phyloP scores from a whole-genome alignment of 2,329 filamentous ascomycete species.

The Ceratocystis smalleyi region DNA sequence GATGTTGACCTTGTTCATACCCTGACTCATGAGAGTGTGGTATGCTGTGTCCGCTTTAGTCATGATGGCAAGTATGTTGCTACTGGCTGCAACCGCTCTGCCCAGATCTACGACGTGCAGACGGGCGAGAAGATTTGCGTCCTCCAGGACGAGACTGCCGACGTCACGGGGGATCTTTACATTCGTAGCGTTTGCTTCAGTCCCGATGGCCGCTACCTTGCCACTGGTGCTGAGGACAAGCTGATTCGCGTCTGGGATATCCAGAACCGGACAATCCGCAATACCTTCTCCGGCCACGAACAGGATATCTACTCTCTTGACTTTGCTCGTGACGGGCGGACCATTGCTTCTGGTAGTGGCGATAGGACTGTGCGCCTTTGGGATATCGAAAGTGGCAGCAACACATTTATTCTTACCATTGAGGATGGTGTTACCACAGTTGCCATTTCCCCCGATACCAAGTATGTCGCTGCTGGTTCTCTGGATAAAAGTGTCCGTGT shows the following conservation, averaged over 20 bases:
- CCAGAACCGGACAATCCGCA: slow-evolving; percentile 62
- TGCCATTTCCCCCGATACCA: slow-evolving; percentile 88
- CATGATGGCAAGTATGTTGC: slow-evolving; percentile 89
- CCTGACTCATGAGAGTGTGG: slow-evolving; percentile 83
- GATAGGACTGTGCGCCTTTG: slow-evolving; percentile 89
- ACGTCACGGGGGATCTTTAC: slow-evolving; percentile 82
- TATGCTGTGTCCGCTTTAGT: slow-evolving; percentile 96
- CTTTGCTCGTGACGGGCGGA: slow-evolving; percentile 82
- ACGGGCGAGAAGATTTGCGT: slow-evolving; percentile 78
- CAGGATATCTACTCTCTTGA: slow-evolving; percentile 97
- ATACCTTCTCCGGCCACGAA: slow-evolving; percentile 91
- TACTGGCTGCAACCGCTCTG: slow-evolving; percentile 93
- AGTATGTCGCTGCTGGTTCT: slow-evolving; percentile 85
- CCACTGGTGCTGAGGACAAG: slow-evolving; percentile 95
- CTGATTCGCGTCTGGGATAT: slow-evolving; percentile 98
- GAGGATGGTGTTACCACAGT: slow-evolving; percentile 97
- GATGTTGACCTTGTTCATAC: slow-evolving; percentile 93
- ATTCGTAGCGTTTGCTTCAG: slow-evolving; percentile 98
- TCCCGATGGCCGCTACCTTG: slow-evolving; percentile 82
- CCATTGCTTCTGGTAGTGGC: slow-evolving; percentile 88
- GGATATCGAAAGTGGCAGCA: slow-evolving; percentile 77
- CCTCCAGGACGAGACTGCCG: slow-evolving; percentile 74
- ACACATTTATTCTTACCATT: slow-evolving; percentile 74
- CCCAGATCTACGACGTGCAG: slow-evolving; percentile 93
- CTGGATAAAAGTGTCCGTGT: slow-evolving; percentile 96